Conservation (phyloP, 2,329 filamentous ascomycete species). For the Ophidiomyces ophidiicola region DNA sequence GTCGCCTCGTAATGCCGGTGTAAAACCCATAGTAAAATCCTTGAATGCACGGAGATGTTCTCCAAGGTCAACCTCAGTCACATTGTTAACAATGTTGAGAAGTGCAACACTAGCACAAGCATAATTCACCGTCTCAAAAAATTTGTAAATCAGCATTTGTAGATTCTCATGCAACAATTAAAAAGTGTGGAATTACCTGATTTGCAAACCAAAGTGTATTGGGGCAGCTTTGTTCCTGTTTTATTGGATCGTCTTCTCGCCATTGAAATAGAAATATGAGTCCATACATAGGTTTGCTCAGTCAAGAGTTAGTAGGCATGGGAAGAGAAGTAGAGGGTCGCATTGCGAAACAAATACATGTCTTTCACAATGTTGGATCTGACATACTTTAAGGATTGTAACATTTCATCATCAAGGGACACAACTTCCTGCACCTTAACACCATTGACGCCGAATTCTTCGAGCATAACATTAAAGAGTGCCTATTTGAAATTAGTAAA, state of each 20-base stretch:
- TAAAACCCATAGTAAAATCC: constrained; percentile 53
- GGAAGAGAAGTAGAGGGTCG: too few relatives aligned
- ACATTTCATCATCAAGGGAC: constrained; percentile 51
- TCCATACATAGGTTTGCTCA: constrained; percentile 62
- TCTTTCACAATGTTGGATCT: not conserved
- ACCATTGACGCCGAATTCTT: constrained; percentile 57
- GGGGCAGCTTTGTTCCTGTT: constrained; percentile 45
- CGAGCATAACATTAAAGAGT: constrained; percentile 75
- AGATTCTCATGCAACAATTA: constrained; percentile 1
- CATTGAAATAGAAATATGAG: constrained; percentile 83
- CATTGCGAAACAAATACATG: too few relatives aligned
- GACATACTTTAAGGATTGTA: constrained; percentile 51
- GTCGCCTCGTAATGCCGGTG: constrained; percentile 62
- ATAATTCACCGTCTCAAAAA: constrained; percentile 57
- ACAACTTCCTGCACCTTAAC: constrained; percentile 39
- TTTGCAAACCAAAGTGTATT: constrained; percentile 84
- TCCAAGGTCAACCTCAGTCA: constrained; percentile 53
- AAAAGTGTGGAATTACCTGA: constrained; percentile 44
- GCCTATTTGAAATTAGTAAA: constrained; percentile 40
- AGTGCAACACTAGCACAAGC: constrained; percentile 87
- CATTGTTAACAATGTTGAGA: constrained; percentile 88
- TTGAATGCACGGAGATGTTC: constrained; percentile 61
- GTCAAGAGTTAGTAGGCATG: constrained; percentile 1
- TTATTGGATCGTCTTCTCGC: constrained; percentile 43
- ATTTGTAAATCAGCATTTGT: constrained; percentile 4